phyloP scores from a whole-genome alignment of 805 yeast species.

The Starmerella sp. region DNA sequence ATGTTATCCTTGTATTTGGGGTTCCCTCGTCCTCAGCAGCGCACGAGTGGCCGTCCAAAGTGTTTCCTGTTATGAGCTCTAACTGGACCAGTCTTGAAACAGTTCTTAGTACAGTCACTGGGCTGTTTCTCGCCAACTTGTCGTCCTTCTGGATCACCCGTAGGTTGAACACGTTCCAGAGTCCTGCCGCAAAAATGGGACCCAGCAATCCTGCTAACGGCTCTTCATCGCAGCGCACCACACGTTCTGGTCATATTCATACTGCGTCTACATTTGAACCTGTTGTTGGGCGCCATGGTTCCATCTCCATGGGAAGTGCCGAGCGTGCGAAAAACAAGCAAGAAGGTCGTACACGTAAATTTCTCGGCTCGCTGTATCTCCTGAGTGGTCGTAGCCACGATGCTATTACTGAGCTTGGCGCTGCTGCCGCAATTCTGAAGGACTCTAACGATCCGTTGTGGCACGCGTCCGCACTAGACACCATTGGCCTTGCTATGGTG shows the following conservation, averaged over 20 bases:
- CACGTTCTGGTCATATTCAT: neutral
- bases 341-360: slow-evolving; percentile 63
- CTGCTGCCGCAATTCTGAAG: slow-evolving; percentile 50
- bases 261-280: slow-evolving; percentile 9
- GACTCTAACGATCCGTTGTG: slow-evolving; percentile 66
- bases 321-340: slow-evolving; percentile 38
- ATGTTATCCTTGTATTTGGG: slow-evolving; percentile 44
- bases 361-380: slow-evolving; percentile 63
- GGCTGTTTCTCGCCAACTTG: slow-evolving; percentile 50
- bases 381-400: slow-evolving; percentile 68
- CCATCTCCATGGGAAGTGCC: slow-evolving; percentile 27
- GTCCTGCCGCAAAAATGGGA: slow-evolving; percentile 37
- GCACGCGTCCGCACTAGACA: slow-evolving; percentile 83
- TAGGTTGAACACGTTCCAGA: slow-evolving; percentile 66
- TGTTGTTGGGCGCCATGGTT: slow-evolving; percentile 24
- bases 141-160: slow-evolving; percentile 58
- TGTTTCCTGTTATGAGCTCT: slow-evolving; percentile 23
- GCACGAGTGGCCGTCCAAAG: slow-evolving; percentile 19
- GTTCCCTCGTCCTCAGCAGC: slow-evolving; percentile 15
- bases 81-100: slow-evolving; percentile 41
- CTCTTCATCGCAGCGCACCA: neutral
- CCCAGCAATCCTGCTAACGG: neutral
- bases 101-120: slow-evolving; percentile 59
- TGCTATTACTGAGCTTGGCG: slow-evolving; percentile 65
- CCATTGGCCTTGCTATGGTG: slow-evolving; percentile 54